phyloP scores from a whole-genome alignment of 169 alveolate species.

The Babesia bovis region DNA sequence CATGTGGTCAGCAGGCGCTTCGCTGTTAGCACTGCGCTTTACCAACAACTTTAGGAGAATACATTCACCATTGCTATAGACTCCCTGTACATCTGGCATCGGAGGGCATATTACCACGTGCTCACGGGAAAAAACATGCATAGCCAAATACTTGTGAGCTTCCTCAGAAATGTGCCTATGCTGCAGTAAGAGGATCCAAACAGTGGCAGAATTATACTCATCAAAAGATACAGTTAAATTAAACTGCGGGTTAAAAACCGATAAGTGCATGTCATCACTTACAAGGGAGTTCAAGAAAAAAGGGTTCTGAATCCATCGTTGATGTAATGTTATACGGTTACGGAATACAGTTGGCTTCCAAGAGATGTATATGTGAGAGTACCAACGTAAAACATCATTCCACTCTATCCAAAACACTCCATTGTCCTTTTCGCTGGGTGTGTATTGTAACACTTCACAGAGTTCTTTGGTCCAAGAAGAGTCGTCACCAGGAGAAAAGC shows the following conservation, averaged over 20 bases:
- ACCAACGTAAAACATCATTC: slow-evolving; percentile 84
- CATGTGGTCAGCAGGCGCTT: slow-evolving; percentile 12
- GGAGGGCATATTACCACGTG: slow-evolving; percentile 76
- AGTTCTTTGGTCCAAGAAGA: slow-evolving; percentile 35
- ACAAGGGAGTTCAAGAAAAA: slow-evolving; percentile 67
- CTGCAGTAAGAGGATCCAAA: slow-evolving; percentile 75
- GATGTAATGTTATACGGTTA: slow-evolving; percentile 69
- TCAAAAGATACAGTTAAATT: slow-evolving; percentile 38
- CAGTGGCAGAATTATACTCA: slow-evolving; percentile 65
- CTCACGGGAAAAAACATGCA: slow-evolving; percentile 70
- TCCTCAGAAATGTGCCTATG: slow-evolving; percentile 68
- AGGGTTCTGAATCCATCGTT: slow-evolving; percentile 74
- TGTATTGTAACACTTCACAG: slow-evolving; percentile 12
- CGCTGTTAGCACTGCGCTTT: background rate
- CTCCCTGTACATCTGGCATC: slow-evolving; percentile 78
- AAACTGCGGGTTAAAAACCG: slow-evolving; percentile 83
- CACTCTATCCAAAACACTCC: slow-evolving; percentile 89
- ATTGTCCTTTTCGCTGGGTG: slow-evolving; percentile 66
- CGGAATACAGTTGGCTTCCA: slow-evolving; percentile 81
- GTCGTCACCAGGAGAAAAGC: slow-evolving; percentile 74
- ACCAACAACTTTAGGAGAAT: slow-evolving; percentile 70
- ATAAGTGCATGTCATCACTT: slow-evolving; percentile 82
- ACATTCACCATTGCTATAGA: slow-evolving; percentile 81
- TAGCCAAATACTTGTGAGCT: slow-evolving; percentile 74
- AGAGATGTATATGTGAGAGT: slow-evolving; percentile 85